Base-by-base conservation (phyloP, 164 flowering plant genomes). In the Buxus sempervirens region DNA sequence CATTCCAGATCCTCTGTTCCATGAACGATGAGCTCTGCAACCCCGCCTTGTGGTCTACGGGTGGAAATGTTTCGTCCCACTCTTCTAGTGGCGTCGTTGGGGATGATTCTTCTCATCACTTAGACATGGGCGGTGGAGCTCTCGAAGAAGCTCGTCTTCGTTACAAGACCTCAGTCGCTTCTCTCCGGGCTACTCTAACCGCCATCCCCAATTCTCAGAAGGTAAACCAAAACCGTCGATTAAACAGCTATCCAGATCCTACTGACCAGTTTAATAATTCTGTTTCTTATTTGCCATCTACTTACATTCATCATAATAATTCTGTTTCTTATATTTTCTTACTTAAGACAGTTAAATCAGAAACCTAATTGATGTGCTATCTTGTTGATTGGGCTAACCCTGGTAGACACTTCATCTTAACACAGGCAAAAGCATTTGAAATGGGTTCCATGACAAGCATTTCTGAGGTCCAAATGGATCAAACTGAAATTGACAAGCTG, bases 21-120 rank as follows among this genome's bases (percentile, higher is more conserved):
- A 92, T 92, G 95, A 87, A 92, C 76, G 93, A 90, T 64, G 96
- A 92, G 84, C 96, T 92, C 63, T 92, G 96, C 76, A 86, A 90
- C 67, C 93, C 98, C 1, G 28, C 79, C 18, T 71, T 88, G 28
- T 92, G 97, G 97, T 74, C 96, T 54, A 77, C 85, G n/a, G 55
- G 78, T 42, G 7, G 76, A 10, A 2, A 69, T 23, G 10, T 64
- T 54, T 38, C 78, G 9, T 21, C 71, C 20, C 73, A 18, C 27
- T 15, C 78, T 5, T 14, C 74, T 20, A 70, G 27, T 63, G 66
- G 66, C 20, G 23, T 55, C 55, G 41, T 8, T 63, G 65, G 55
- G 16, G 76, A 68, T 61, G 76, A 72, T 60, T 65, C 71, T 10
- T 72, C 69, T 0, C 80, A 77, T 62, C 88, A 82, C 70, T 60